phyloP scores from a whole-genome alignment of 257 asterid species.

The Solanum microdontum region DNA sequence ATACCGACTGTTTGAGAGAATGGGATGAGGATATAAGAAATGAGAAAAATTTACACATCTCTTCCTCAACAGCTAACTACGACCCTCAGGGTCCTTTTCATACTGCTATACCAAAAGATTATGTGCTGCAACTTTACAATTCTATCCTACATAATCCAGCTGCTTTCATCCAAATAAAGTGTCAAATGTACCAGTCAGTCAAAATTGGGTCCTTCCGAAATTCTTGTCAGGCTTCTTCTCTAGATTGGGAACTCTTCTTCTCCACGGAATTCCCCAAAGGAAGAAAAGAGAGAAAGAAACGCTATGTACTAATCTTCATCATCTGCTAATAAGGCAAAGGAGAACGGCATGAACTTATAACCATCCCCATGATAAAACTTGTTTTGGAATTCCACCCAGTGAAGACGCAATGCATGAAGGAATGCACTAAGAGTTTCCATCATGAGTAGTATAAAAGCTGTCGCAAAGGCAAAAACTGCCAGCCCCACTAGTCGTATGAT shows the following conservation, averaged over 20 bases:
- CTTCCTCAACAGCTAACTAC: neutral
- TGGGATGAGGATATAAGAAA: neutral
- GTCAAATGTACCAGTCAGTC: neutral
- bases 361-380: slow-evolving; percentile 91
- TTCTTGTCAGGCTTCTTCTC: neutral
- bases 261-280: slow-evolving; percentile 11
- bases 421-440: slow-evolving; percentile 95
- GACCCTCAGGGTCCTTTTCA: neutral
- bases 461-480: slow-evolving; percentile 81
- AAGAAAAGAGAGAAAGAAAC: neutral
- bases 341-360: slow-evolving; percentile 72
- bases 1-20: neutral
- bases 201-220: neutral
- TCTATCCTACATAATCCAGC: neutral
- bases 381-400: slow-evolving; percentile 88
- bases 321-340: slow-evolving; percentile 53
- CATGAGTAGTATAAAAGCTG: slow-evolving; percentile 77
- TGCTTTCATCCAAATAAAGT: neutral
- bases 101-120: neutral
- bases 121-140: neutral
- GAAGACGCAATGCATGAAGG: slow-evolving; percentile 89
- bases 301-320: slow-evolving; percentile 31
- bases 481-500: slow-evolving; percentile 62
- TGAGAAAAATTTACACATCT: neutral
- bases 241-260: neutral